Evolutionary conservation across 495 filamentous ascomycete genomes (phyloP).

Genomic region (Lophiostoma macrostomum): DNA sequence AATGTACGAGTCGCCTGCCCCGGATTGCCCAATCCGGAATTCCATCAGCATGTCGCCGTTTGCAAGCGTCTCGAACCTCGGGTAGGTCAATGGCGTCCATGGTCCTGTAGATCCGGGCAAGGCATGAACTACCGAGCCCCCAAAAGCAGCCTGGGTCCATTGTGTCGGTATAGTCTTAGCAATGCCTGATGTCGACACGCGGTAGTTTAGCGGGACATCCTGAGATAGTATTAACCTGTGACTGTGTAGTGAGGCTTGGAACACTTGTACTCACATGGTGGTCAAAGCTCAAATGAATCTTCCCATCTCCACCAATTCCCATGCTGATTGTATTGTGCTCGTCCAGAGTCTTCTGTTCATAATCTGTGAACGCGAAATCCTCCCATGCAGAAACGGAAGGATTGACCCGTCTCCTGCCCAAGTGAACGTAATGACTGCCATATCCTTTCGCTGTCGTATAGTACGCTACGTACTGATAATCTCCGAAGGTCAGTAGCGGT

Average conservation of each 20-base stretch:
- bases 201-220: constrained; percentile 26
- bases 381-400: constrained; percentile 16
- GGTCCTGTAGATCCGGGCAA: constrained; percentile 19
- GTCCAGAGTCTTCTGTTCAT: constrained; percentile 24
- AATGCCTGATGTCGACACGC: constrained; percentile 7
- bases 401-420: constrained; percentile 9
- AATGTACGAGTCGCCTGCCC: constrained; percentile 24
- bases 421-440: constrained; percentile 20
- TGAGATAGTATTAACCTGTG: background rate
- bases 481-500: constrained; percentile 15
- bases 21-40: constrained; percentile 23
- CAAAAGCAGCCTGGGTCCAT: constrained; percentile 10
- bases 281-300: constrained; percentile 20
- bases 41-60: constrained; percentile 21
- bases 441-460: constrained; percentile 17
- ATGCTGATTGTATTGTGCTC: constrained; percentile 27
- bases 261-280: constrained; percentile 5
- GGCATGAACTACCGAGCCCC: constrained; percentile 10
- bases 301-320: constrained; percentile 22
- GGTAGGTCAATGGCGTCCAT: constrained; percentile 22
- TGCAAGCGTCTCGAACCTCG: constrained; percentile 15
- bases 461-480: constrained; percentile 25
- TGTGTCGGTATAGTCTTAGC: constrained; percentile 12
- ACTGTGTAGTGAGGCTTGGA: background rate
- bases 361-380: constrained; percentile 19